Conservation (phyloP, 106 monocot species). For the Acorus calamus region DNA sequence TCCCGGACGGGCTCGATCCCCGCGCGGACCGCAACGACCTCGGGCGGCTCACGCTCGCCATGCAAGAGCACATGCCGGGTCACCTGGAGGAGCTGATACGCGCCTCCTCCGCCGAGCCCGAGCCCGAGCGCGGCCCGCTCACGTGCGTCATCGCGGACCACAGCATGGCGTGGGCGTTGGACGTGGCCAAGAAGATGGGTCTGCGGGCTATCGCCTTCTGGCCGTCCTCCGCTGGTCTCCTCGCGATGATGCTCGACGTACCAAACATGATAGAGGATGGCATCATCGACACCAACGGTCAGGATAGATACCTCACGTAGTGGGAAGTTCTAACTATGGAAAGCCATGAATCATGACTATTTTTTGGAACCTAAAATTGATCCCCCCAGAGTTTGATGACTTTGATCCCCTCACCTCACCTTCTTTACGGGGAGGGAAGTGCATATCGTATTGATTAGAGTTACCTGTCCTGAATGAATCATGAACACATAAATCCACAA, state of each 20-base stretch:
- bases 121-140: not conserved
- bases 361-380: too few relatives aligned
- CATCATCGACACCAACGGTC: slow-evolving; percentile 18
- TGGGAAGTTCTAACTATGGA: not conserved
- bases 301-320: too few relatives aligned
- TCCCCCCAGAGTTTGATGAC: slow-evolving; percentile 6
- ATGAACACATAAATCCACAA: too few relatives aligned
- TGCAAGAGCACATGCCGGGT: slow-evolving; percentile 8
- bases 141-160: slow-evolving; percentile 26
- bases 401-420: too few relatives aligned
- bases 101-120: not conserved
- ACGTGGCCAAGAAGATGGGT: slow-evolving; percentile 19
- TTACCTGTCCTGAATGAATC: too few relatives aligned
- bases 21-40: slow-evolving; percentile 18
- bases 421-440: too few relatives aligned
- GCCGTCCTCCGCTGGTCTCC: slow-evolving; percentile 12
- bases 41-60: slow-evolving; percentile 1
- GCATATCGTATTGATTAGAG: too few relatives aligned
- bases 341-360: not conserved
- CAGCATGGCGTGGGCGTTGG: slow-evolving; percentile 20
- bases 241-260: slow-evolving; percentile 6
- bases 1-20: slow-evolving; percentile 28
- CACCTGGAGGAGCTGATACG: slow-evolving; percentile 17
- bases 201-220: slow-evolving; percentile 12
- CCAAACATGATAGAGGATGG: slow-evolving; percentile 31